Percentiles rank a stretch among this genome's conserved stretches.
These are phyloP conservation scores for Neurospora sp. DNA, from an alignment of 495 filamentous ascomycete genomes.

Conservation along the genomic window DNA sequence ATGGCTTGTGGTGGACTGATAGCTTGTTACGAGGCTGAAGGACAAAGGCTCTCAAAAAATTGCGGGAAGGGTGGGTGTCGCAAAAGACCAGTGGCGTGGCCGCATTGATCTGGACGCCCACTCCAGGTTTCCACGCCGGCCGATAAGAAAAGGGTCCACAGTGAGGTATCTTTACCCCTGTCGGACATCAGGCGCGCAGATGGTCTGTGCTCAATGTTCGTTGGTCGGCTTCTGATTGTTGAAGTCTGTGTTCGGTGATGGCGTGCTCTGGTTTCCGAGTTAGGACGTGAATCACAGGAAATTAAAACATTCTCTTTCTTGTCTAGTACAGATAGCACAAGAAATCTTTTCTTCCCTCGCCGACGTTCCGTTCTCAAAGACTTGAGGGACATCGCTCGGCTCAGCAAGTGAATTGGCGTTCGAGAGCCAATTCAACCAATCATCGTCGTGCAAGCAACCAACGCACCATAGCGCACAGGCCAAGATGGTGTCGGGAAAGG, in stretches of 20 bases:
- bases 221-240: neutral
- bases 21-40: constrained; percentile 7
- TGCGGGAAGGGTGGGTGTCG: constrained; percentile 3
- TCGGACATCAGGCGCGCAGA: neutral
- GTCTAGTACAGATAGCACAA: neutral
- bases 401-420: neutral
- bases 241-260: neutral
- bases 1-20: neutral
- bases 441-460: neutral
- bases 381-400: neutral
- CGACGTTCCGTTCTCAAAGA: neutral
- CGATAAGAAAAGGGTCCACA: neutral
- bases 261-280: neutral
- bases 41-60: constrained; percentile 13
- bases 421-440: neutral
- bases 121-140: neutral
- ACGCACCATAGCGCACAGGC: neutral
- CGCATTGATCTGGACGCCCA: neutral
- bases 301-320: neutral
- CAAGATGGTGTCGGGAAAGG: constrained; percentile 2
- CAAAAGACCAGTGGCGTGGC: neutral
- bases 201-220: neutral
- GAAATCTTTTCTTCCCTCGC: neutral
- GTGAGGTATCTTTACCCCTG: neutral
- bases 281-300: neutral